Base-by-base conservation (phyloP, 179 eudicot species). In the Patellifolia procumbens region DNA sequence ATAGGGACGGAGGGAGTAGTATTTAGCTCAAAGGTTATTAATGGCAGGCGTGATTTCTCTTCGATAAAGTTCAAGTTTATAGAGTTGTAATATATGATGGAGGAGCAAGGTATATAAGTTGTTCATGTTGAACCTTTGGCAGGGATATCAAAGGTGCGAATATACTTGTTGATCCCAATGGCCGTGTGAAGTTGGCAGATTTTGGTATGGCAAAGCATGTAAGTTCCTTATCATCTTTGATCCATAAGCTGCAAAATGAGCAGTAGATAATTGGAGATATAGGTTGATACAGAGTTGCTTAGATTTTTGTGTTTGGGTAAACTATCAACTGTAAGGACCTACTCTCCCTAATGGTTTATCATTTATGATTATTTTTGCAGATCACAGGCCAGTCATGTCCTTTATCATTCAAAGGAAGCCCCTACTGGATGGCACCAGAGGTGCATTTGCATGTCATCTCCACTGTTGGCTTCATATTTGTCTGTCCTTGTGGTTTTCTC, bases 401-500 rank as follows among this genome's bases (percentile, higher is more conserved):
- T 49, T 78, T 91, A 77, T 94, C 98, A 61, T 89, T 94, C 64
- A 94, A 92, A 82, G 98, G 97, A 82, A 92, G 98, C 79, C 98
- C 98, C 51, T 90, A 94, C 76, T 94, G 98, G 98, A 92, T 94
- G 98, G 98, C 98, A 52, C 98, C 98, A 42, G 98, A 94, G 97
- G 98, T 93, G 89, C 32, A 74, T 39, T 61, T 60, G 52, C 83
- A 32, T 73, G 53, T 51, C 34, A n/a, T 60, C 72, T 61, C 68
- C 11, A 5, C 12, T 24, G 32, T 61, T 63, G 59, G 37, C 43
- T 28, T 69, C 65, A 58, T n/a, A 45, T 11, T 10, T 28, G 26
- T 70, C 55, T 24, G 52, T 59, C 10, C 1, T 56, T 42, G 66
- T 37, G 46, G 43, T 28, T 32, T 70, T 59, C 69, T 79, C 60